Percentiles rank a stretch among this genome's conserved stretches.
phyloP scores from a whole-genome alignment of 2,329 filamentous ascomycete species.

The Geosmithia putterillii region DNA sequence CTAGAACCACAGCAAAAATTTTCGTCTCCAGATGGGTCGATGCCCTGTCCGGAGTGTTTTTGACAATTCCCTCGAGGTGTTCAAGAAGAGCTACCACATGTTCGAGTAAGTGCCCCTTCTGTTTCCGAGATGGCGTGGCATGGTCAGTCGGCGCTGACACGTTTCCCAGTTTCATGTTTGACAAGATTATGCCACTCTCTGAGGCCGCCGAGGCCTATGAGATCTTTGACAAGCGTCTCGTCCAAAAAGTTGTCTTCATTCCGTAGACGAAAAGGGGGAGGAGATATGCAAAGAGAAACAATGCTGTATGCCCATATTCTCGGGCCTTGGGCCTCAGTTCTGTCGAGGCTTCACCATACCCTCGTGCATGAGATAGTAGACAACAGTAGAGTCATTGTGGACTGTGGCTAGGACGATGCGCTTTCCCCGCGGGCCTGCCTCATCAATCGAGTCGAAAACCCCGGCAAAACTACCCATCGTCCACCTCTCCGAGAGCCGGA shows the following conservation, averaged over 20 bases:
- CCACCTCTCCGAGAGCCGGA: slow-evolving; percentile 63
- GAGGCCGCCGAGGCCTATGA: slow-evolving; percentile 57
- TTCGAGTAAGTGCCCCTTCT: slow-evolving; percentile 40
- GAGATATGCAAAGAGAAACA: not conserved
- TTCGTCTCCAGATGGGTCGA: slow-evolving; percentile 63
- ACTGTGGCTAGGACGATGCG: slow-evolving; percentile 62
- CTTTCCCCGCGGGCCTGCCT: slow-evolving; percentile 42
- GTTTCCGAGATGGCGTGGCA: not conserved
- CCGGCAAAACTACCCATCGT: slow-evolving; percentile 51
- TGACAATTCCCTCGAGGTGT: slow-evolving; percentile 46
- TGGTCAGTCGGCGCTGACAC: not conserved
- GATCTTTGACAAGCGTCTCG: slow-evolving; percentile 60
- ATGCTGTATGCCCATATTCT: not conserved
- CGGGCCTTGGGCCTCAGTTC: slow-evolving; percentile 43
- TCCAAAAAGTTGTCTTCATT: slow-evolving; percentile 61
- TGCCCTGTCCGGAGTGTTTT: slow-evolving; percentile 52
- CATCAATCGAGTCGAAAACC: slow-evolving; percentile 54
- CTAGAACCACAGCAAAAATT: slow-evolving; percentile 44
- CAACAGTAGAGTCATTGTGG: slow-evolving; percentile 70
- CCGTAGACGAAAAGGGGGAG: slow-evolving; percentile 16
- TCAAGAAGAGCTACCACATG: slow-evolving; percentile 54
- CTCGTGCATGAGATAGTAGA: slow-evolving; percentile 77
- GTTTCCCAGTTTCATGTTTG: slow-evolving; percentile 57
- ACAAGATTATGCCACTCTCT: slow-evolving; percentile 59
- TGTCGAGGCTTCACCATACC: slow-evolving; percentile 79